Conservation (phyloP, 352 stramenopile species). For the Globisporangium solare region DNA sequence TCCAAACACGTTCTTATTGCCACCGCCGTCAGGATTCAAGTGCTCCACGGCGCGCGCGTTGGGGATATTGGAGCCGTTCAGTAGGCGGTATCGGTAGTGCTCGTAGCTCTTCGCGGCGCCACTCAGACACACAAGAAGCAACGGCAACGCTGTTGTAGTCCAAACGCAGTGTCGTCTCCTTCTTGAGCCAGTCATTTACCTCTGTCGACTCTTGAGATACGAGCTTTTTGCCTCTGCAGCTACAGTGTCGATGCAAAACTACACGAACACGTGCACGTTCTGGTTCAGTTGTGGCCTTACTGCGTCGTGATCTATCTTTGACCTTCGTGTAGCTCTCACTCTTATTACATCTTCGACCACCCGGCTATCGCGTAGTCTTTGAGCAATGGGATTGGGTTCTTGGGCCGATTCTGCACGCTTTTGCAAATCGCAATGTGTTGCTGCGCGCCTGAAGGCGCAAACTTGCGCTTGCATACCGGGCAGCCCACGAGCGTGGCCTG, state of each 20-base stretch:
- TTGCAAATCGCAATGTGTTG: slow-evolving; percentile 87
- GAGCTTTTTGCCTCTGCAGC: too few relatives aligned
- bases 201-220: too few relatives aligned
- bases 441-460: slow-evolving; percentile 74
- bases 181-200: too few relatives aligned
- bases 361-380: slow-evolving; percentile 65
- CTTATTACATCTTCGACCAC: slow-evolving; percentile 15
- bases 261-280: too few relatives aligned
- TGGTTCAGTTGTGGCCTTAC: too few relatives aligned
- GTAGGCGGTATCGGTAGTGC: slow-evolving; percentile 6
- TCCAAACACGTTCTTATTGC: slow-evolving; percentile 6
- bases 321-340: too few relatives aligned
- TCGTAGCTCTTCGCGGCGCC: neutral
- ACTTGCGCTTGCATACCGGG: slow-evolving; percentile 74
- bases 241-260: too few relatives aligned
- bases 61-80: slow-evolving; percentile 2
- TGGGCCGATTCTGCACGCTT: slow-evolving; percentile 72
- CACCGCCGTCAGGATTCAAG: slow-evolving; percentile 1
- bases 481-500: slow-evolving; percentile 78
- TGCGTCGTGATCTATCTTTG: too few relatives aligned
- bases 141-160: neutral
- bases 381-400: slow-evolving; percentile 62
- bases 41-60: slow-evolving; percentile 4
- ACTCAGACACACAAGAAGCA: neutral
- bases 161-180: too few relatives aligned